phyloP scores from a whole-genome alignment of 495 filamentous ascomycete species.

The Talaromyces ruber region DNA sequence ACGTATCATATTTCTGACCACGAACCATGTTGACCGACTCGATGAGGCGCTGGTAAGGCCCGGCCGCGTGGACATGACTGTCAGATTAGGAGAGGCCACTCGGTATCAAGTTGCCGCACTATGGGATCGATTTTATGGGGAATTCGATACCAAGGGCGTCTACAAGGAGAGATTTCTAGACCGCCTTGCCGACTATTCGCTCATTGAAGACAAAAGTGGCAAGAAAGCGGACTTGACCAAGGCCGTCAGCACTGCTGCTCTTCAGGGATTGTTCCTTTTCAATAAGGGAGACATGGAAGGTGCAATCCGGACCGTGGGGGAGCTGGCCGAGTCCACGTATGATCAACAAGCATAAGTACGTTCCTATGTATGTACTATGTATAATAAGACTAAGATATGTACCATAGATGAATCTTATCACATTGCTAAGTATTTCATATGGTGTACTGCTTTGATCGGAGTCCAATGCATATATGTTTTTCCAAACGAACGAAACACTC shows the following conservation, averaged over 20 bases:
- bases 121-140: conserved; percentile 92
- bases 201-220: conserved; percentile 42
- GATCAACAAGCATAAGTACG: neutral
- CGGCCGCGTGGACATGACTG: conserved; percentile 87
- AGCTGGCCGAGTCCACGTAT: conserved; percentile 36
- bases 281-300: conserved; percentile 86
- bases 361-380: neutral
- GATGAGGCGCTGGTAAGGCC: conserved; percentile 86
- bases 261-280: conserved; percentile 90
- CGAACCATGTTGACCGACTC: conserved; percentile 83
- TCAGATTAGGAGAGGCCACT: conserved; percentile 80
- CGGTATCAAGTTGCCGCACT: conserved; percentile 74
- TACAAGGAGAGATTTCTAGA: conserved; percentile 39
- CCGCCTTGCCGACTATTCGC: conserved; percentile 39
- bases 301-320: conserved; percentile 71
- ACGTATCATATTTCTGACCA: conserved; percentile 87
- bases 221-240: conserved; percentile 26
- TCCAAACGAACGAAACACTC: neutral
- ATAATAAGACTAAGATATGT: neutral
- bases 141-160: conserved; percentile 55
- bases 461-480: neutral
- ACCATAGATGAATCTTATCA: neutral
- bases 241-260: conserved; percentile 72
- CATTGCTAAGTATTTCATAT: neutral
- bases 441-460: neutral